Conservation (phyloP, 2,329 filamentous ascomycete species). For the Colletotrichum horii region DNA sequence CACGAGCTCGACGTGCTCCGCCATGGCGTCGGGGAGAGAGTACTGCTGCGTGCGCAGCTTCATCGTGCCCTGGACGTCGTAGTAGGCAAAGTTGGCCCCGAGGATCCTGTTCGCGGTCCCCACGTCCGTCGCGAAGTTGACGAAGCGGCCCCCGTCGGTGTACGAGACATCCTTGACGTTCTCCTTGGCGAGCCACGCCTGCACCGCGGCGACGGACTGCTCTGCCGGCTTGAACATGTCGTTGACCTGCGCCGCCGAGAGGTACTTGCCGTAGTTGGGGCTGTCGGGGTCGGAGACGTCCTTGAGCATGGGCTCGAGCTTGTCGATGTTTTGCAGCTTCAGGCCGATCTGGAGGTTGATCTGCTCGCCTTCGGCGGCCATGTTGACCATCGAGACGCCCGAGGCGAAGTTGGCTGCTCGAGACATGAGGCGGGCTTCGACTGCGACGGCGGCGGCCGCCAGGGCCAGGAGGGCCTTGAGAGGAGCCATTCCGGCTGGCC, state of each 20-base stretch:
- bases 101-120: conserved; percentile 42
- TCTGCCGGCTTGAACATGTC: conserved; percentile 27
- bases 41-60: conserved; percentile 36
- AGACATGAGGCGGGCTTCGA: conserved; percentile 24
- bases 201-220: conserved; percentile 24
- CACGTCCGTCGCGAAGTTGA: conserved; percentile 41
- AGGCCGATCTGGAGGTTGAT: conserved; percentile 25
- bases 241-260: conserved; percentile 26
- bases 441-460: background rate
- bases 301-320: conserved; percentile 27
- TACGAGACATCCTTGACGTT: conserved; percentile 21
- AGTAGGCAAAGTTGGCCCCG: conserved; percentile 46
- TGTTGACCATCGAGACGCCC: conserved; percentile 18
- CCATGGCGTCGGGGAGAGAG: conserved; percentile 37
- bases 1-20: conserved; percentile 45
- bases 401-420: conserved; percentile 15
- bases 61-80: conserved; percentile 38
- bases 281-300: conserved; percentile 29
- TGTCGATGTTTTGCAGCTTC: conserved; percentile 28
- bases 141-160: conserved; percentile 24
- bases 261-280: conserved; percentile 30
- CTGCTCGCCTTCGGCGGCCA: conserved; percentile 16
- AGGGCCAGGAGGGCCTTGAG: conserved; percentile 16
- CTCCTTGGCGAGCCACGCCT: conserved; percentile 25
- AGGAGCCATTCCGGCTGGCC: conserved; percentile 3